Conservation (phyloP, 768 basidiomycete genomes). For the Hericium erinaceus region DNA sequence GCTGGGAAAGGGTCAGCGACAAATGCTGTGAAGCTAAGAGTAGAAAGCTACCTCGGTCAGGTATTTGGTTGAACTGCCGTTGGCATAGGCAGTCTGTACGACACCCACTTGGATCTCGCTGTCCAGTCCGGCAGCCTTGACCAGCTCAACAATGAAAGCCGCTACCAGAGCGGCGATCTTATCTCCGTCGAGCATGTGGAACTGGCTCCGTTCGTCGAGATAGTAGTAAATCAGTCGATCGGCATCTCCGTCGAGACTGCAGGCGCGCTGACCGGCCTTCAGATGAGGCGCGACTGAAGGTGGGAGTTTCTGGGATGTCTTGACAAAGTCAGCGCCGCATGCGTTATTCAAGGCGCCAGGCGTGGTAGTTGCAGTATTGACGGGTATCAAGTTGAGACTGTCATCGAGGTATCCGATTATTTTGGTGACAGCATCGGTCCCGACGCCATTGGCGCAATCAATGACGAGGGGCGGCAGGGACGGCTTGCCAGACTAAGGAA, state of each 20-base stretch:
- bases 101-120: slow-evolving; percentile 78
- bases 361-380: slow-evolving; percentile 58
- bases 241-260: slow-evolving; percentile 95
- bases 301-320: slow-evolving; percentile 83
- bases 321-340: slow-evolving; percentile 96
- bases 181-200: slow-evolving; percentile 94
- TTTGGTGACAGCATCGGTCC: slow-evolving; percentile 58
- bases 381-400: slow-evolving; percentile 52
- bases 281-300: slow-evolving; percentile 59
- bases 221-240: slow-evolving; percentile 97
- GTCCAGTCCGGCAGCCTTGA: slow-evolving; percentile 77
- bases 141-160: slow-evolving; percentile 84
- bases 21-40: not conserved
- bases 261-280: slow-evolving; percentile 69
- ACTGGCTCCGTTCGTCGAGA: slow-evolving; percentile 63
- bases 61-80: slow-evolving; percentile 93
- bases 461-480: slow-evolving; percentile 57
- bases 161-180: slow-evolving; percentile 95
- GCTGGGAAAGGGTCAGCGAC: slow-evolving; percentile 32
- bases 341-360: slow-evolving; percentile 71
- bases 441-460: slow-evolving; percentile 99
- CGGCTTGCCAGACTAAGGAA: slow-evolving; percentile 35
- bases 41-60: slow-evolving; percentile 55
- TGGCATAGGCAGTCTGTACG: slow-evolving; percentile 98
- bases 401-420: slow-evolving; percentile 52